These are phyloP conservation scores for Linum lewisii DNA, from an alignment of 345 rosid genomes.

Conservation along the genomic window DNA sequence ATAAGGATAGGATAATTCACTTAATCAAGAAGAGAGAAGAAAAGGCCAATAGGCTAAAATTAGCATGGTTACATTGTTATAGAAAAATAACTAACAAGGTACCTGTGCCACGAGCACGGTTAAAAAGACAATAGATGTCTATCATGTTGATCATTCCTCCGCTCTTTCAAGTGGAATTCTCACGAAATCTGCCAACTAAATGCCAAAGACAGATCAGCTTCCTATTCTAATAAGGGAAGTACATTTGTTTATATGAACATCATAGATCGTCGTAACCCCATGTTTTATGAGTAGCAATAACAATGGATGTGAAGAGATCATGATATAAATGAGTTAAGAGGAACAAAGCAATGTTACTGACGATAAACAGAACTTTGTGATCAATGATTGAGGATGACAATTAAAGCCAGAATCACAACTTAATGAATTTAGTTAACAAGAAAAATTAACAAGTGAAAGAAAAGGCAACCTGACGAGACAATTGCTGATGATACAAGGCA, in stretches of 20 bases:
- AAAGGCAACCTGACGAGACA: slow-evolving; percentile 76
- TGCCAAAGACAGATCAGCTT: slow-evolving; percentile 15
- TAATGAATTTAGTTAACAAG: neutral
- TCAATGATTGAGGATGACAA: slow-evolving; percentile 10
- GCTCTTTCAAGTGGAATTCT: slow-evolving; percentile 75
- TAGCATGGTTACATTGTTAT: slow-evolving; percentile 5
- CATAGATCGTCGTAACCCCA: neutral
- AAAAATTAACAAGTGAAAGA: slow-evolving; percentile 8
- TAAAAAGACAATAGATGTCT: slow-evolving; percentile 85
- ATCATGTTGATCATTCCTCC: slow-evolving; percentile 96
- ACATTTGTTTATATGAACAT: neutral
- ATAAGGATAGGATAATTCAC: neutral
- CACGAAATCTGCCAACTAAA: slow-evolving; percentile 91
- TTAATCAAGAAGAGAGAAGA: too few relatives aligned
- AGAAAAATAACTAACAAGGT: neutral
- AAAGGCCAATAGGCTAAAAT: neutral
- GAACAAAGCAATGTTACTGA: neutral
- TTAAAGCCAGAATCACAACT: neutral
- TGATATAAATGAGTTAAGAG: too few relatives aligned
- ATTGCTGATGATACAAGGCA: slow-evolving; percentile 82
- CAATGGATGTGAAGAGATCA: too few relatives aligned
- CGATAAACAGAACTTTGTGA: neutral
- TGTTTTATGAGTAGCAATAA: too few relatives aligned
- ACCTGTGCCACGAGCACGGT: slow-evolving; percentile 97
- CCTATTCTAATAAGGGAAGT: neutral